Conservation (phyloP, 176 grass and related monocot species). For the Themeda triandra region DNA sequence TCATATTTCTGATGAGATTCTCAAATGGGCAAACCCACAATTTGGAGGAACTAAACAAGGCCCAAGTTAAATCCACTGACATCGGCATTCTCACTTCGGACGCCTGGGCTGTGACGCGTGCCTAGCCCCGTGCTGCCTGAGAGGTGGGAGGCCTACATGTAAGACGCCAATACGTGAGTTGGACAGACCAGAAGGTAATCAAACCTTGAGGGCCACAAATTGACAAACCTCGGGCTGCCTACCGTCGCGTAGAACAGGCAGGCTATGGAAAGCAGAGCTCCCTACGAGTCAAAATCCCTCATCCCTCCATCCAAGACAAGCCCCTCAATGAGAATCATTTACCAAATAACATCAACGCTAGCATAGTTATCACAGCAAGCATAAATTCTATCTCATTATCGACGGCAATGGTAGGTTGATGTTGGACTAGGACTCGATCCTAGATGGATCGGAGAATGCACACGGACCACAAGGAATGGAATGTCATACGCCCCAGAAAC, state of each 20-base stretch:
- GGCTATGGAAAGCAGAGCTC: background rate
- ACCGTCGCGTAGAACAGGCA: background rate
- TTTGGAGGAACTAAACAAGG: no score
- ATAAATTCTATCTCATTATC: conserved; percentile 45
- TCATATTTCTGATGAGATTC: no score
- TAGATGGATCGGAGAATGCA: conserved; percentile 43
- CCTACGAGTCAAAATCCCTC: background rate
- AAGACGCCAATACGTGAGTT: background rate
- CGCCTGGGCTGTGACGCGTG: no score
- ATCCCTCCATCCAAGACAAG: background rate
- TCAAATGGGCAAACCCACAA: no score
- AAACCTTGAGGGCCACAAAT: background rate
- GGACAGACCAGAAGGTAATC: background rate
- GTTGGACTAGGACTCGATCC: conserved; percentile 30
- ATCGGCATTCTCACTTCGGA: no score
- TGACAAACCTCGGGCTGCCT: no score
- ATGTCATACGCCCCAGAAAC: conserved; percentile 34
- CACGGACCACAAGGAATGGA: conserved; percentile 24
- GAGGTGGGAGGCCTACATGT: no score
- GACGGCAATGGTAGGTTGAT: conserved; percentile 35
- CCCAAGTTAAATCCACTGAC: no score
- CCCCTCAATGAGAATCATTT: background rate
- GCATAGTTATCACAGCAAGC: conserved; percentile 28
- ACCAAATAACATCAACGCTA: conserved; percentile 28
- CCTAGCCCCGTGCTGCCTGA: no score